phyloP scores from a whole-genome alignment of 2,329 filamentous ascomycete species.

The Cladosporium velox region DNA sequence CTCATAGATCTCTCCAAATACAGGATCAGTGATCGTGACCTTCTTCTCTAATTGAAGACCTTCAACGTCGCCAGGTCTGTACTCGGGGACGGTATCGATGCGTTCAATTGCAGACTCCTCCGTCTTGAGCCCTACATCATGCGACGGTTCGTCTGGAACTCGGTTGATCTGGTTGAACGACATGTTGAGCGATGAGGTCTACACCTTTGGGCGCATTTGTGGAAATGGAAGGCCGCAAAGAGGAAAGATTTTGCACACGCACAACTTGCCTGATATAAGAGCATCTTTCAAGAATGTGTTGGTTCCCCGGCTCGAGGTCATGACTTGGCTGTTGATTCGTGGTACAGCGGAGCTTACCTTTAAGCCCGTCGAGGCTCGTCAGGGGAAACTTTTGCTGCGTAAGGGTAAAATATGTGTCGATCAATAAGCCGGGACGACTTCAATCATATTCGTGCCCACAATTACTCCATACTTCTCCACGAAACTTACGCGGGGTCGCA shows the following conservation, averaged over 20 bases:
- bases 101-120: background rate
- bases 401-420: constrained; percentile 3
- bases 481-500: background rate
- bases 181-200: background rate
- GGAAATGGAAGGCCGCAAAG: background rate
- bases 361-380: background rate
- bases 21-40: constrained; percentile 30
- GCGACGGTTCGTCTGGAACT: background rate
- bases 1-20: constrained; percentile 41
- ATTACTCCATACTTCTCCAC: background rate
- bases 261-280: background rate
- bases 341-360: background rate
- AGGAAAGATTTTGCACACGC: background rate
- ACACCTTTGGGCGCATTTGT: background rate
- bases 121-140: background rate
- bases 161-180: background rate
- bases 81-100: background rate
- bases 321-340: background rate
- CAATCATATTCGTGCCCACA: constrained; percentile 1
- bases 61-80: constrained; percentile 7
- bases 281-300: background rate
- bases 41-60: constrained; percentile 6
- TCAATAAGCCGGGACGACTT: background rate
- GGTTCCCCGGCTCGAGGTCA: background rate
- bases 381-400: constrained; percentile 10